Evolutionary conservation across 2,329 filamentous ascomycete species (phyloP), one percentile per base, ranked within the genome.

Genomic region (Aspergillus pseudonomiae): DNA sequence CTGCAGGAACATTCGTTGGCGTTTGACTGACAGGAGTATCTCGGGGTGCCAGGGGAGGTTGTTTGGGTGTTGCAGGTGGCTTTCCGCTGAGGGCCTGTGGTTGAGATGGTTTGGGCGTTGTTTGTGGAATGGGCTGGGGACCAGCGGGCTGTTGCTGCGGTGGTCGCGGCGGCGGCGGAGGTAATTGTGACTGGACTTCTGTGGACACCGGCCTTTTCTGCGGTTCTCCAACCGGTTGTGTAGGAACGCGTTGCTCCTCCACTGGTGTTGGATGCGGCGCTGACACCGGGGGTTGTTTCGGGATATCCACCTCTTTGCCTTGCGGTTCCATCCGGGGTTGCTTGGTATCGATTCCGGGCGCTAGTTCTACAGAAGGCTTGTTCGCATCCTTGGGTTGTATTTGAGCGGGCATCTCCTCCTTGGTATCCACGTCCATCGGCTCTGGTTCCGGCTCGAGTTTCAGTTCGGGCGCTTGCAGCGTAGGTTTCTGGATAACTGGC

Each of bases 401-500:
- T 43, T 65, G 62, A 39, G 62, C 45, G 12, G 65, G 46, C 43
- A 55, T 64, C 41, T 67, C 60, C 62, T 72, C 70, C 62, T 74
- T 74, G 19, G 68, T 65, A 64, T 75, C 74, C 54, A 75, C 36
- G 54, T 74, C 70, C 72, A 73, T 74, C 12, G 68, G 67, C 45
- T 74, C 71, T 24, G 68, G 66, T 43, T 61, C 65, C 43, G 66
- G 58, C 43, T 63, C 64, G 9, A 46, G 59, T 59, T 71, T 69
- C 43, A 65, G 57, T 9, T 63, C 45, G 6, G 61, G 34, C 30
- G 50, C 45, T 36, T 63, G 63, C n/a, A 60, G 53, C 26, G 59
- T 32, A 34, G 59, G 62, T n/a, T 58, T 60, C 32, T 62, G 48
- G 30, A 54, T 45, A 30, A 36, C 45, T 26, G 62, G 26, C 14